phyloP scores from a whole-genome alignment of 805 yeast genomes.

The Debaryomyces prosopidis region DNA sequence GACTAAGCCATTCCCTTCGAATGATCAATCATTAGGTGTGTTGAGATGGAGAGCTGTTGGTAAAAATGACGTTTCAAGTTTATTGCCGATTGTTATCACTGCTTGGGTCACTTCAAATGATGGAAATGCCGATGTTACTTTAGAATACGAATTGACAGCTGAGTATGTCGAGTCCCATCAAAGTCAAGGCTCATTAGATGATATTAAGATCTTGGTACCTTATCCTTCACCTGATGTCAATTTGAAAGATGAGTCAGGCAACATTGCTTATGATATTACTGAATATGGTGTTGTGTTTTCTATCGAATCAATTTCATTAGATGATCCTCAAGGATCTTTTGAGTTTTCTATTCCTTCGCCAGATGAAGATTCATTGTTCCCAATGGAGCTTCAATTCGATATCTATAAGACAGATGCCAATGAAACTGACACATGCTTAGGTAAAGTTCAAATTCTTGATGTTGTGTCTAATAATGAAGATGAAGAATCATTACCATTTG shows the following conservation, averaged over 20 bases:
- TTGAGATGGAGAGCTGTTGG: slow-evolving; percentile 87
- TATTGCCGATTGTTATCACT: slow-evolving; percentile 70
- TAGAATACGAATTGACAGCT: slow-evolving; percentile 79
- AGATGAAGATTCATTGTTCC: slow-evolving; percentile 85
- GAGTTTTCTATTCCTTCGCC: slow-evolving; percentile 75
- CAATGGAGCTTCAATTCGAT: slow-evolving; percentile 71
- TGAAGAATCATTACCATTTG: slow-evolving; percentile 66
- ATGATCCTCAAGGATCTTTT: slow-evolving; percentile 66
- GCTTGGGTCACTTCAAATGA: slow-evolving; percentile 80
- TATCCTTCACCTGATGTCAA: slow-evolving; percentile 56
- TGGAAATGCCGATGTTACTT: slow-evolving; percentile 68
- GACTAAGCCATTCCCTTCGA: slow-evolving; percentile 81
- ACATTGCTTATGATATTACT: slow-evolving; percentile 52
- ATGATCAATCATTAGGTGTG: slow-evolving; percentile 87
- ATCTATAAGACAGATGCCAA: slow-evolving; percentile 44
- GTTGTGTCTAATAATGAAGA: slow-evolving; percentile 54
- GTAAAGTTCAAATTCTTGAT: slow-evolving; percentile 63
- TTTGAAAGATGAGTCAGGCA: slow-evolving; percentile 51
- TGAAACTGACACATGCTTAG: slow-evolving; percentile 50
- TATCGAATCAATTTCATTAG: slow-evolving; percentile 53
- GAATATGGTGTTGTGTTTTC: slow-evolving; percentile 74
- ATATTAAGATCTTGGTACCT: slow-evolving; percentile 64
- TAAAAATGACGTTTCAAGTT: slow-evolving; percentile 54
- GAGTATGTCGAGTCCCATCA: slow-evolving; percentile 30
- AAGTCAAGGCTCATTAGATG: slow-evolving; percentile 46